Base-by-base conservation (phyloP, 495 filamentous ascomycete species). In the Jackrogersella multiformis region DNA sequence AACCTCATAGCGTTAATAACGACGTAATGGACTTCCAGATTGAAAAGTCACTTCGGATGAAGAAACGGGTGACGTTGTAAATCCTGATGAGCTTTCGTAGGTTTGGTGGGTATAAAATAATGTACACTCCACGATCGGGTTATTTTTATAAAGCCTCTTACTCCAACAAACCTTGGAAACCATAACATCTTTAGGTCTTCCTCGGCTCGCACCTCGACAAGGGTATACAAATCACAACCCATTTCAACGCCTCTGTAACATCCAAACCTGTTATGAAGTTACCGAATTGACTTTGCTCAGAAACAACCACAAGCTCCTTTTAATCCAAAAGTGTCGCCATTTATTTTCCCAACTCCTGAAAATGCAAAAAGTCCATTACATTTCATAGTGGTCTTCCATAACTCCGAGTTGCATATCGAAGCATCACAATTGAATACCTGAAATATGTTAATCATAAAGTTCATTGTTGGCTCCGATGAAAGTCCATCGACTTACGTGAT, bases 381-480 rank as follows among this genome's bases (percentile, higher is more conserved):
- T 3, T 38, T 26, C 5, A 34, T 15, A n/a, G 6, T 5, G 5
- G 16, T 57, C 59, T 61, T 26, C 52, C 61, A 46, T 49, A 54
- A 5, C 38, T 48, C 21, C 54, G 60, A 32, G 56, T 56, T 55
- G 64, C 63, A 16, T 69, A 55, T 15, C 74, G 77, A 26, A 86
- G 74, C 84, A 85, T 86, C 18, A 84, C 76, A 20, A 79, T 60
- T 1, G 84, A 86, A 71, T 86, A 86, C 39, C 82, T 85, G 15
- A 28, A 20, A 21, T 15, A 8, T 34, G 2, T 59, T 54, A 52
- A 46, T 53, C 71, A 24, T 56, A 54, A 24, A 46, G 26, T 46
- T 12, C 10, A 24, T 7, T 30, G 21, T n/a, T n/a, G 24, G 38
- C 21, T 38, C 21, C 5, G 16, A 30, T 24, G 13, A 34, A 12